These are phyloP conservation scores for Candolleomyces aberdarensis DNA, from an alignment of 768 basidiomycete species.

Conservation along the genomic window DNA sequence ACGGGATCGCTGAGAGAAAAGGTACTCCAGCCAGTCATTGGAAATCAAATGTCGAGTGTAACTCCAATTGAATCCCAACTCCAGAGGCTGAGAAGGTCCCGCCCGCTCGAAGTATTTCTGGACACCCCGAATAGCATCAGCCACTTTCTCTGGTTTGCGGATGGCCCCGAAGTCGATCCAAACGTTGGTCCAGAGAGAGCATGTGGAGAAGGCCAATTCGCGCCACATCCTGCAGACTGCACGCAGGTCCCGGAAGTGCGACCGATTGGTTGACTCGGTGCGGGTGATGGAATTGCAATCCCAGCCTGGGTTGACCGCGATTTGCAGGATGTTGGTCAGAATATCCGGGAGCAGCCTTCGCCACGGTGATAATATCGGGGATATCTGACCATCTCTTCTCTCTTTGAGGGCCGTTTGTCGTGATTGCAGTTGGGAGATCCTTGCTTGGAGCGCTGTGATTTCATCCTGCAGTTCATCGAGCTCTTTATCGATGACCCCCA, in stretches of 20 bases:
- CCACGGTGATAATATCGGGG: neutral
- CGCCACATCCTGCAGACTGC: neutral
- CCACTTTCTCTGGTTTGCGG: neutral
- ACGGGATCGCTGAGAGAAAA: neutral
- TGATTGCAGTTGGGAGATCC: no score
- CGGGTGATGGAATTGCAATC: neutral
- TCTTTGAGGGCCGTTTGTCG: no score
- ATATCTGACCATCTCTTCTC: no score
- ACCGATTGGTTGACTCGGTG: neutral
- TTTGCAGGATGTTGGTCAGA: neutral
- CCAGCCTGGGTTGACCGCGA: neutral
- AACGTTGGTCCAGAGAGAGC: neutral
- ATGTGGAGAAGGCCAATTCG: neutral
- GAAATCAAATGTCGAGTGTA: neutral
- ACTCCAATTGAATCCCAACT: neutral
- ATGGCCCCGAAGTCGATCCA: neutral
- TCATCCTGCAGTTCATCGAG: no score
- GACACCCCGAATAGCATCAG: neutral
- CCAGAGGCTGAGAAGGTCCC: neutral
- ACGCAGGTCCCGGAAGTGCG: neutral
- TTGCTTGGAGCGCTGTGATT: no score
- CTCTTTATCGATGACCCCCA: no score
- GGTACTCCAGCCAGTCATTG: neutral
- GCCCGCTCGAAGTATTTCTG: neutral
- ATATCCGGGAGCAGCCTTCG: neutral